Evolutionary conservation across 805 yeast genomes (phyloP), one percentile per base, ranked within the genome.

Genomic region (Candida endomychidarum): DNA sequence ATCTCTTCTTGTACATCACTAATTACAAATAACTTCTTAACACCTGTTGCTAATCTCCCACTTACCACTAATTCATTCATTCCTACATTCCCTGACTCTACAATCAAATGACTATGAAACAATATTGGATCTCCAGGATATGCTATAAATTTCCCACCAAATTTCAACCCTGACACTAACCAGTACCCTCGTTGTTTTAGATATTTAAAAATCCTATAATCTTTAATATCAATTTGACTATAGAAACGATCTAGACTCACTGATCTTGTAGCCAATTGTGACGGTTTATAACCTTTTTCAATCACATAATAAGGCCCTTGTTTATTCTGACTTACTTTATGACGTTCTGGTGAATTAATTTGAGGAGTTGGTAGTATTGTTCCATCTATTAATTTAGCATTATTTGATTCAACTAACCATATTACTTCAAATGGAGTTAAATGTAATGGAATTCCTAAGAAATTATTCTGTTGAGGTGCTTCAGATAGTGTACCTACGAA

Each of bases 91-190:
- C 41, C 46, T 1, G 47, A 25, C 34, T 77, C 75, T 2, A 86
- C 84, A 4, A 86, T 81, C 47, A 81, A 70, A 59, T 91, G 96
- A 2, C 97, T 85, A 61, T 91, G 99, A 54, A 79, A 93, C 34
- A 93, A 61, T 39, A 91, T 65, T 6, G 98, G 96, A 57, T 91
- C 99, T 1, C 97, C 98, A 0, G 97, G 98, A 49, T 91, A 91
- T 2, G 90, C 89, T 42, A 93, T 77, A 53, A 79, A 89, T 40
- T 80, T 80, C 4, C 96, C 95, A 2, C 99, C 99, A 60, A 90
- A 91, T 42, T 96, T 74, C 22, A 89, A 65, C 0, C 99, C 99
- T 0, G 98, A 96, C 22, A 88, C 72, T 12, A 86, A 49, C 42
- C 66, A 77, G 57, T 71, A 83, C 1, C 77, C 80, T 10, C 56